Conservation (phyloP, 768 basidiomycete genomes). For the Dioszegia aurantiaca region DNA sequence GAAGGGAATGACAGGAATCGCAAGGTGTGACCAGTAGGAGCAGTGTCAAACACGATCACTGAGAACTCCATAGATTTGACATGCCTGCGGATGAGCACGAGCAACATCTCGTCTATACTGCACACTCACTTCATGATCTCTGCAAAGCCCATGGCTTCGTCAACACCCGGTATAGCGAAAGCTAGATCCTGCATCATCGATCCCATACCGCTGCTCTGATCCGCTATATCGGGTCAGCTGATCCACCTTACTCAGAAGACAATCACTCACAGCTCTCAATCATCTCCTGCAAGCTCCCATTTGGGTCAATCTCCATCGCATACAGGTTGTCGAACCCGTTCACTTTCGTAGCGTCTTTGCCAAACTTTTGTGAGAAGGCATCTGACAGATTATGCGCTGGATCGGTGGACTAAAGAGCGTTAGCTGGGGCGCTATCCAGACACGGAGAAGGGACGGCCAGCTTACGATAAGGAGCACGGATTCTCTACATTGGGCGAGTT, state of each 20-base stretch:
- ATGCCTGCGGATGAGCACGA: constrained; percentile 61
- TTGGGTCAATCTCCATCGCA: constrained; percentile 99
- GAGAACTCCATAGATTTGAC: constrained; percentile 99
- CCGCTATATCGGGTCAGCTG: constrained; percentile 34
- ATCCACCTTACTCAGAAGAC: no score
- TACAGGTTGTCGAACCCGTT: constrained; percentile 94
- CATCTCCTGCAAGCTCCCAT: constrained; percentile 97
- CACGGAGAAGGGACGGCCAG: constrained; percentile 22
- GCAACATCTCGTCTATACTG: neutral
- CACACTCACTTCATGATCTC: constrained; percentile 94
- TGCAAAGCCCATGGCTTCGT: constrained; percentile 99
- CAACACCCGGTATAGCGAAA: constrained; percentile 97
- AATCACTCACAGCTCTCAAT: constrained; percentile 78
- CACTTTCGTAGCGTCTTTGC: constrained; percentile 95
- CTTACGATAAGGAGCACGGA: constrained; percentile 95
- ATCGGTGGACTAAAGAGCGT: constrained; percentile 81
- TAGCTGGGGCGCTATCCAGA: neutral
- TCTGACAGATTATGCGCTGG: constrained; percentile 99
- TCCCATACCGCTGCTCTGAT: constrained; percentile 72
- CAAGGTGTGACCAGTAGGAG: constrained; percentile 95
- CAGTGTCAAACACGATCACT: constrained; percentile 99
- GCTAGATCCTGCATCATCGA: constrained; percentile 99
- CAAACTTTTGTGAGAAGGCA: constrained; percentile 96
- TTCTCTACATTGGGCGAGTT: constrained; percentile 81
- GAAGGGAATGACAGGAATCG: constrained; percentile 99